Evolutionary conservation across 2,329 filamentous ascomycete species (phyloP).

Genomic region (Paecilomyces dactylethromorphus): DNA sequence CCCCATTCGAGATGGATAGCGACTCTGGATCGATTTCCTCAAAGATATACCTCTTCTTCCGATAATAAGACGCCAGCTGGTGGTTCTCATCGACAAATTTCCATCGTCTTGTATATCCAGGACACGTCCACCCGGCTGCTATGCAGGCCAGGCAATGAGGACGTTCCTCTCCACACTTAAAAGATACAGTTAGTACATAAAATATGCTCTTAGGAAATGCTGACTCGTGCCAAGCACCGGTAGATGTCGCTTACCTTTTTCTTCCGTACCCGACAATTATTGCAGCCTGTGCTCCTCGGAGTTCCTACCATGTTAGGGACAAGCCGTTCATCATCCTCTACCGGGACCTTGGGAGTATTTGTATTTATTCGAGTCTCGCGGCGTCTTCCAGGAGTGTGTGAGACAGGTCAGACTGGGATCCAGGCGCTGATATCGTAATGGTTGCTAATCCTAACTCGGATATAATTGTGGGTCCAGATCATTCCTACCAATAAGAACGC

Average conservation of each 20-base stretch:
- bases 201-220: background rate
- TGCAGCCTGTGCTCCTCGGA: slow-evolving; percentile 2
- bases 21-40: background rate
- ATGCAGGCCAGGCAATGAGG: slow-evolving; percentile 1
- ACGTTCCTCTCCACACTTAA: slow-evolving; percentile 3
- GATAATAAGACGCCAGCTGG: slow-evolving; percentile 1
- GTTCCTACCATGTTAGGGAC: slow-evolving; percentile 2
- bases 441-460: background rate
- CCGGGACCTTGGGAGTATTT: background rate
- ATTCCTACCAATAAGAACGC: background rate
- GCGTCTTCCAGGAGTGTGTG: background rate
- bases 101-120: slow-evolving; percentile 2
- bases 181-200: background rate
- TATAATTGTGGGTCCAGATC: background rate
- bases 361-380: background rate
- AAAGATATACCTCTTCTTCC: slow-evolving; percentile 3
- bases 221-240: background rate
- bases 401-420: background rate
- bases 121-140: slow-evolving; percentile 1
- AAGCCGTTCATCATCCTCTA: background rate
- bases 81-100: slow-evolving; percentile 3
- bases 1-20: background rate
- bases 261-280: slow-evolving; percentile 3
- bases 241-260: background rate
- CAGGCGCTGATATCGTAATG: background rate